phyloP scores from a whole-genome alignment of 768 basidiomycete species.

The Tremella yokohamensis region DNA sequence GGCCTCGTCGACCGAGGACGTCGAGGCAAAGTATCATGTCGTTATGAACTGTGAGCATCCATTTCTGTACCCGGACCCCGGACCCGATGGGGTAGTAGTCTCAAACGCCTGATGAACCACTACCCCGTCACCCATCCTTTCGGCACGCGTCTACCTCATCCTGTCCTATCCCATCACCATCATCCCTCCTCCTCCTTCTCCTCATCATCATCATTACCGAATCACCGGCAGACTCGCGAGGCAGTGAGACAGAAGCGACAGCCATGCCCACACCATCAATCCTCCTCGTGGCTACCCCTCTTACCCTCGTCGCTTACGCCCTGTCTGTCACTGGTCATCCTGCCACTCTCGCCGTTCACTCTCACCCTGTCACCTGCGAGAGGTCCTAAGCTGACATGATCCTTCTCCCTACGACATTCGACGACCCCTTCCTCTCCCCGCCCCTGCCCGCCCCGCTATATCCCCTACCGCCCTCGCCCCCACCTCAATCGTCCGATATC shows the following conservation, averaged over 20 bases:
- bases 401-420: constrained; percentile 10
- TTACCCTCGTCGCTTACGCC: not conserved
- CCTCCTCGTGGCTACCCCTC: not conserved
- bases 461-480: constrained; percentile 3
- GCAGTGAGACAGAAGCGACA: too few relatives aligned
- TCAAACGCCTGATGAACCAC: not conserved
- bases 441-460: not conserved
- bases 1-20: constrained; percentile 23
- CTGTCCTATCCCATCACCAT: too few relatives aligned
- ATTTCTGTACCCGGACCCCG: not conserved
- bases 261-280: too few relatives aligned
- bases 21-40: constrained; percentile 49
- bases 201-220: constrained; percentile 1
- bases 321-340: not conserved
- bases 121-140: not conserved
- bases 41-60: constrained; percentile 45
- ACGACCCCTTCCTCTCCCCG: constrained; percentile 13
- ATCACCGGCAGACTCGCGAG: not conserved
- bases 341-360: constrained; percentile 3
- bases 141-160: too few relatives aligned
- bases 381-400: not conserved
- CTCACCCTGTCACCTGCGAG: not conserved
- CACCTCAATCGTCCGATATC: constrained; percentile 7
- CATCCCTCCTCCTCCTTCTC: too few relatives aligned
- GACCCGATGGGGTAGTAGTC: not conserved